Evolutionary conservation across 1,284 basidiomycete genomes (phyloP), one percentile per base, ranked within the genome.

Genomic region (Austroboletus novae-zelandiae): DNA sequence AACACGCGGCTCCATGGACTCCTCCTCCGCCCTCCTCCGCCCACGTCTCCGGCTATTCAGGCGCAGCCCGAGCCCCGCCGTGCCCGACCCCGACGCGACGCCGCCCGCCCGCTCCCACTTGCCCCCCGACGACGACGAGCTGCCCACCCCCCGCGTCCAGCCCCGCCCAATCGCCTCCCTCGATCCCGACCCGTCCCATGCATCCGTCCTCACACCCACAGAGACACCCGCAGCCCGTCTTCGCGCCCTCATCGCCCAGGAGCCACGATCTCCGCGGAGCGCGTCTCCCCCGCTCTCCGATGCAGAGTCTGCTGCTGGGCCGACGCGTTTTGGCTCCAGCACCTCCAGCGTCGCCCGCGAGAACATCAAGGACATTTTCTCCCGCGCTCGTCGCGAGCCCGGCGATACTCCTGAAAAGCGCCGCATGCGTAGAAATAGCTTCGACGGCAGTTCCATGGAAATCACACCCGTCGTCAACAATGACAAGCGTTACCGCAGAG

Each of bases 291-390:
- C 74, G 4, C 65, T 71, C 1, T 81, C 81, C 29, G 80, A 83
- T 41, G 65, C 73, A 3, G 84, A 84, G n/a, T 85, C 86, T 1
- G 80, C 81, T 58, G 76, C 79, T 47, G 84, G 81, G 41, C 70
- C 73, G 14, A 70, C 72, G 2, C 71, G 71, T 29, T 68, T 72
- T 27, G 72, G 65, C 29, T 66, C 72, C 36, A 67, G 50, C 62
- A 65, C 76, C 0, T 72, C 75, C 20, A 83, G 78, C 48, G 59
- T 78, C 44, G 77, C 79, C 6, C 78, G 77, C 37, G 78, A 81
- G 54, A 83, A 74, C 58, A 62, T 89, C 46, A 81, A 74, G 61
- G 75, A 79, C 50, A 70, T 89, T 23, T 87, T 89, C 64, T 77
- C 79, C 18, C 74, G 74, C 48, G 85, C 80, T 3, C 70, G 81